Percentiles rank a stretch among this genome's conserved stretches.
These are phyloP conservation scores for Nigrospora osmanthi DNA, from an alignment of 2,329 filamentous ascomycete genomes.

Conservation along the genomic window DNA sequence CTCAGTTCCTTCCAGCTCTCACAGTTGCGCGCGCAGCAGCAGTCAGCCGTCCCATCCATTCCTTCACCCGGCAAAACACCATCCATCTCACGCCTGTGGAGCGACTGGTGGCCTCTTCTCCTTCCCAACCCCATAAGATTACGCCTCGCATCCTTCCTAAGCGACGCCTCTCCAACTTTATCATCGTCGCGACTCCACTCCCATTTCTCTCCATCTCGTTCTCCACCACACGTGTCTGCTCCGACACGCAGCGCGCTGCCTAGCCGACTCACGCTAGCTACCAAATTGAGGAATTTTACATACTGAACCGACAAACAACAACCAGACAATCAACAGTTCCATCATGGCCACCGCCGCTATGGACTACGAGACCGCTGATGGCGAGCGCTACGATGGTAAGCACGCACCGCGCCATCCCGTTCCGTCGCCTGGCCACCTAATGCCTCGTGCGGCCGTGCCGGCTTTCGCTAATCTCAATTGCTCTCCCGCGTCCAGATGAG, in stretches of 20 bases:
- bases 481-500: slow-evolving; percentile 30
- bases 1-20: neutral
- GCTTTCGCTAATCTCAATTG: slow-evolving; percentile 6
- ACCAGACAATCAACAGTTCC: slow-evolving; percentile 5
- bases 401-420: neutral
- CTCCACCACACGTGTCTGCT: slow-evolving; percentile 1
- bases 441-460: neutral
- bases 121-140: no score
- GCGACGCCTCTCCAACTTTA: no score
- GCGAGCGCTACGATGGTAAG: slow-evolving; percentile 60
- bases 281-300: neutral
- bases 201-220: no score
- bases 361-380: slow-evolving; percentile 63
- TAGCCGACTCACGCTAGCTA: slow-evolving; percentile 1
- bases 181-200: no score
- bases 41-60: no score
- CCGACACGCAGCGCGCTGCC: neutral
- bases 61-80: no score
- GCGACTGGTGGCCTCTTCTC: no score
- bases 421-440: neutral
- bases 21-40: no score
- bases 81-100: no score
- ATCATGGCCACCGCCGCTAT: slow-evolving; percentile 57
- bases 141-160: no score
- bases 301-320: slow-evolving; percentile 1